These are phyloP conservation scores for Melaleuca alternifolia DNA, from an alignment of 345 rosid species.

Conservation along the genomic window DNA sequence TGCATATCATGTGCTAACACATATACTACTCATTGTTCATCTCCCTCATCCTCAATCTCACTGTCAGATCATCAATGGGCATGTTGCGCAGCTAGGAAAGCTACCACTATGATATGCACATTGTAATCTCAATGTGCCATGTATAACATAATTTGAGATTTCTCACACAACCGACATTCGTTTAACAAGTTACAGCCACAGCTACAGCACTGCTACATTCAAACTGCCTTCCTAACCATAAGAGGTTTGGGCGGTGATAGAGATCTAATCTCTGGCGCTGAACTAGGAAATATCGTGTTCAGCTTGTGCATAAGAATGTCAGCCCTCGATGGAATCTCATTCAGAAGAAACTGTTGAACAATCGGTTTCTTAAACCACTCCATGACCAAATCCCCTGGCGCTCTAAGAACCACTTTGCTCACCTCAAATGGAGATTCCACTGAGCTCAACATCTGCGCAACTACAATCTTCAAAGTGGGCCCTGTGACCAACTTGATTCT, in stretches of 20 bases:
- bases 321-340: slow-evolving; percentile 80
- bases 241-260: slow-evolving; percentile 67
- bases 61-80: neutral
- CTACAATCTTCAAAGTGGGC: slow-evolving; percentile 81
- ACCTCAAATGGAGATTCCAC: slow-evolving; percentile 96
- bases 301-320: slow-evolving; percentile 94
- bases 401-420: slow-evolving; percentile 84
- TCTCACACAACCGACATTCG: neutral
- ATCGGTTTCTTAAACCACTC: slow-evolving; percentile 98
- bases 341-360: slow-evolving; percentile 90
- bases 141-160: neutral
- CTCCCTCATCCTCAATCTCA: neutral
- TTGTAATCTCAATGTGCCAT: neutral
- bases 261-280: slow-evolving; percentile 92
- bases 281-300: slow-evolving; percentile 75
- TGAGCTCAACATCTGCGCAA: slow-evolving; percentile 88
- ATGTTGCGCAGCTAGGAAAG: neutral
- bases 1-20: no score
- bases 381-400: slow-evolving; percentile 86
- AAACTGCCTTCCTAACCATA: slow-evolving; percentile 17
- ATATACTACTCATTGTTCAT: neutral
- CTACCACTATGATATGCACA: neutral
- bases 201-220: neutral
- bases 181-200: neutral
- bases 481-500: slow-evolving; percentile 95